phyloP scores from a whole-genome alignment of 768 basidiomycete genomes.

The Lactarius sp. region DNA sequence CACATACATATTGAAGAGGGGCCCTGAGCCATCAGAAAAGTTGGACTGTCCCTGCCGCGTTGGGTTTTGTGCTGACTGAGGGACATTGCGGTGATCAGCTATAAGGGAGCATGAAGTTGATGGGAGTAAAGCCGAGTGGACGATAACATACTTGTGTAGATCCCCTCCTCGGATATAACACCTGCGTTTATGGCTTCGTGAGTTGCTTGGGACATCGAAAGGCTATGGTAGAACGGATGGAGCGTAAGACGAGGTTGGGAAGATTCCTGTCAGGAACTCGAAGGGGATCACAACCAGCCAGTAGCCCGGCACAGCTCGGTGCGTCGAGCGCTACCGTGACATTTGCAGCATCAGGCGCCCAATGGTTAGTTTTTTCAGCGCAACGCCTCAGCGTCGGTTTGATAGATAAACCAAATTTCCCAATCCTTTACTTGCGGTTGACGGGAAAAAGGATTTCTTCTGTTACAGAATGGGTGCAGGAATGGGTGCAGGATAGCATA shows the following conservation, averaged over 20 bases:
- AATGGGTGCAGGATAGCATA: too few species aligned
- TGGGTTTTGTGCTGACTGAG: background rate
- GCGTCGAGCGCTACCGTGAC: too few species aligned
- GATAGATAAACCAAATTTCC: too few species aligned
- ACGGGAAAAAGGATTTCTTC: too few species aligned
- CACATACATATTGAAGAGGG: constrained; percentile 1
- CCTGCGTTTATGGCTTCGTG: background rate
- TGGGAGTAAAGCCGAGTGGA: background rate
- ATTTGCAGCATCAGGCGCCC: too few species aligned
- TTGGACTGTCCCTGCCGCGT: background rate
- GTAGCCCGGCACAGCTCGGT: too few species aligned
- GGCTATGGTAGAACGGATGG: background rate
- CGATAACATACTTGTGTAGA: background rate
- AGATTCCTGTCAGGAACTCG: too few species aligned
- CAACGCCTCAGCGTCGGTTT: too few species aligned
- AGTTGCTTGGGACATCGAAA: background rate
- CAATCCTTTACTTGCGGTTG: too few species aligned
- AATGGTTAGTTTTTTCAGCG: too few species aligned
- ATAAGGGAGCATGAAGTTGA: background rate
- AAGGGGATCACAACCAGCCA: too few species aligned
- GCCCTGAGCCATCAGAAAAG: background rate
- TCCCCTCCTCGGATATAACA: background rate
- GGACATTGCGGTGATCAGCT: background rate
- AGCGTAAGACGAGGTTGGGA: background rate
- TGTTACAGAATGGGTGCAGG: too few species aligned